Conservation (phyloP, 139 green algal genomes). For the Klebsormidium nitens region DNA sequence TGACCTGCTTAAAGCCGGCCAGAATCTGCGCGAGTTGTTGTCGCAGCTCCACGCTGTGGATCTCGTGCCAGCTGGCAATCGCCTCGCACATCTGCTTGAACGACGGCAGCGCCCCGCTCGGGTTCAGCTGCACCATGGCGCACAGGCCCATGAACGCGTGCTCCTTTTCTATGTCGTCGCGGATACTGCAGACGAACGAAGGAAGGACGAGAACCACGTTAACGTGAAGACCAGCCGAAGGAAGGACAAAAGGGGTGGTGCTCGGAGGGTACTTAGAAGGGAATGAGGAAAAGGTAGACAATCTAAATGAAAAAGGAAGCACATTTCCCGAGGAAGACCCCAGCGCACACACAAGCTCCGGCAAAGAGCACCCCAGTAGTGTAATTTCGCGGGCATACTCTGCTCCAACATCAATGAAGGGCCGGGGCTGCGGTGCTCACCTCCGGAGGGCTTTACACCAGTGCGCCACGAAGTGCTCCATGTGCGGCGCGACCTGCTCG, state of each 20-base stretch:
- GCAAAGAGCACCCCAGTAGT: background rate
- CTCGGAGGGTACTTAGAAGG: background rate
- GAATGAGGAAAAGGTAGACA: background rate
- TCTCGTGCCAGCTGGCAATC: constrained; percentile 41
- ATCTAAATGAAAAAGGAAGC: background rate
- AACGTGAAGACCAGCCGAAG: background rate
- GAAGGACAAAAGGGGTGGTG: background rate
- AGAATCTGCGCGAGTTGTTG: constrained; percentile 24
- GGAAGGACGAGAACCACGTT: background rate
- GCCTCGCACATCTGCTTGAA: constrained; percentile 21
- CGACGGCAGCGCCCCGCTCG: background rate
- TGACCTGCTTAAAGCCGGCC: constrained; percentile 36
- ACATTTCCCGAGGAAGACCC: background rate
- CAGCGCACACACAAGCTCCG: background rate
- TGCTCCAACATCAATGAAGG: background rate
- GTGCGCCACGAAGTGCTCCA: constrained; percentile 61
- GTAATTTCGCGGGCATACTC: background rate
- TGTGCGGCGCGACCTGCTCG: constrained; percentile 64
- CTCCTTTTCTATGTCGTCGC: constrained; percentile 93
- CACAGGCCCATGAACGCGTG: constrained; percentile 79
- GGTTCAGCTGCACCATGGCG: constrained; percentile 31
- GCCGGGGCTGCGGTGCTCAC: constrained; percentile 1
- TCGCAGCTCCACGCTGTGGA: constrained; percentile 26
- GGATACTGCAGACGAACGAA: constrained; percentile 46
- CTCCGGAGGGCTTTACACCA: constrained; percentile 78